Percentiles rank a stretch among this genome's conserved stretches.
phyloP scores from a whole-genome alignment of 768 basidiomycete species.

The Russula sp. region DNA sequence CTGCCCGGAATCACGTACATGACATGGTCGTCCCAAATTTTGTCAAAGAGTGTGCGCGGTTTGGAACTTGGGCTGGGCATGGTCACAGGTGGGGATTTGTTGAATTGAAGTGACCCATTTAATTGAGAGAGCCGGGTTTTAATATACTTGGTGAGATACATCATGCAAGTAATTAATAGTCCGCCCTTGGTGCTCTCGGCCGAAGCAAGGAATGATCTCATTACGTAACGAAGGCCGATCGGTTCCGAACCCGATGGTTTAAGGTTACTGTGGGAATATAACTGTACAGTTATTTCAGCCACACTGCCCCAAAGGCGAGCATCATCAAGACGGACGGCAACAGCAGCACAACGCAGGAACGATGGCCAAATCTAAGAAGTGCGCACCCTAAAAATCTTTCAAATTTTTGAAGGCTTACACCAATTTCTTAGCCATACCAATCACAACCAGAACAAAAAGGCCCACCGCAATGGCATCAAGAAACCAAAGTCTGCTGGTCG shows the following conservation, averaged over 20 bases:
- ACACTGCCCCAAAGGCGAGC: slow-evolving; percentile 15
- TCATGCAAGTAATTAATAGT: not conserved
- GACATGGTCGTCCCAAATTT: slow-evolving; percentile 97
- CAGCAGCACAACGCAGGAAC: slow-evolving; percentile 28
- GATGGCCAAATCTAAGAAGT: slow-evolving; percentile 99
- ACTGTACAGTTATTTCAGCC: slow-evolving; percentile 32
- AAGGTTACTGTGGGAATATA: slow-evolving; percentile 9
- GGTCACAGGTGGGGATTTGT: not conserved
- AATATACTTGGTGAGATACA: not conserved
- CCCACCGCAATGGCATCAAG: slow-evolving; percentile 97
- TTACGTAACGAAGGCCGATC: not conserved
- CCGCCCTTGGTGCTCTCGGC: not conserved
- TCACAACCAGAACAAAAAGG: slow-evolving; percentile 96
- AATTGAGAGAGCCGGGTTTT: not conserved
- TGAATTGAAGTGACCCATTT: not conserved
- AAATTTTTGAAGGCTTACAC: slow-evolving; percentile 9
- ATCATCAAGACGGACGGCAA: not conserved
- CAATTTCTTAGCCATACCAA: slow-evolving; percentile 63
- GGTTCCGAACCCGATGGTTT: not conserved
- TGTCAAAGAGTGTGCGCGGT: slow-evolving; percentile 93
- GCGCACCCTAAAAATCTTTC: slow-evolving; percentile 27
- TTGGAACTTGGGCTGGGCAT: slow-evolving; percentile 53
- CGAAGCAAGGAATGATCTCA: not conserved
- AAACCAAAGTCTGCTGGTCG: slow-evolving; percentile 58
- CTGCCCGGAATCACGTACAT: slow-evolving; percentile 46